Evolutionary conservation across 805 yeast genomes (phyloP), one percentile per base, ranked within the genome.

Genomic region (Suhomyces faveliae): DNA sequence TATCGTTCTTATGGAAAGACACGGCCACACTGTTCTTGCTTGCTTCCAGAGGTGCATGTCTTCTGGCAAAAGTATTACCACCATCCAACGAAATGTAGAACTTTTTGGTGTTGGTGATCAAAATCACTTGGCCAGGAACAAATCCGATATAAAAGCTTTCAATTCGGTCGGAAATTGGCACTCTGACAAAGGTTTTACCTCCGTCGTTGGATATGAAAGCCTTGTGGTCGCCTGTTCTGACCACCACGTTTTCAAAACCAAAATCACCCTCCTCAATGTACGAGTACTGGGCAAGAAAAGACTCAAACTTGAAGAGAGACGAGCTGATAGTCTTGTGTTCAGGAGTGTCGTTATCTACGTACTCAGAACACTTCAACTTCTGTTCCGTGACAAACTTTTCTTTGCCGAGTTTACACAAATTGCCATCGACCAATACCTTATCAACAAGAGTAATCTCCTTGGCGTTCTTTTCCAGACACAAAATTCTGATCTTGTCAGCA

Each of bases 201-300:
- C 87, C 87, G 61, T 89, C 83, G 56, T 78, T 84, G 0, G 97
- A 87, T 6, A 88, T 76, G 56, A 71, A 85, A 2, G 83, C 77
- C 4, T 70, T 68, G 40, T 78, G 72, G 10, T 73, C 69, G 21
- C 67, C 61, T 0, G 92, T 85, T 42, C 80, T 68, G 5, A 87
- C 66, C 12, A 92, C 60, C 6, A 92, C 52, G 51, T 72, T 72
- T 51, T 73, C 77, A n/a, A 67, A 65, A 9, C 58, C 53, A 35
- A 24, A 43, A 13, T 59, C 61, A 44, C 79, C 76, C 48, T 78
- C 79, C 42, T 83, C 84, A 48, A 87, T 70, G 56, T 87, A 87
- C 44, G 77, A 66, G 57, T 85, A 87, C 50, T 77, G 79, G 6
- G 59, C 56, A 47, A 89, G 68, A 12, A 64, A 60, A 13, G 86